Evolutionary conservation across 1,139 yeast species (phyloP).

Genomic region (Arxiozyma heterogenica): DNA sequence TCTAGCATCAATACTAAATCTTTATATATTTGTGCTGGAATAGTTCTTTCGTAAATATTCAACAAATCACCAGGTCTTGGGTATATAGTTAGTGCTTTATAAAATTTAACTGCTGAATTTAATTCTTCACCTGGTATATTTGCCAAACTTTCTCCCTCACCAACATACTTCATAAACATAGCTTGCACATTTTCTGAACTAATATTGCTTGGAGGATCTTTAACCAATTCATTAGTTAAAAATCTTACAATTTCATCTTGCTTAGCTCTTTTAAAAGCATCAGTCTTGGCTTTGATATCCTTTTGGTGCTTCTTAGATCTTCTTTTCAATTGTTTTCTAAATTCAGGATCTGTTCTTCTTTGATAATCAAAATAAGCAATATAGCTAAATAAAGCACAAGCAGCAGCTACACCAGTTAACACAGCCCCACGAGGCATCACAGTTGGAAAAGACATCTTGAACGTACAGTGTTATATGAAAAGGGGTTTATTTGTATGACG

Average conservation of each 20-base stretch:
- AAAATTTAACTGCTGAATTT: conserved; percentile 81
- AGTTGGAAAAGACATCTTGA: conserved; percentile 17
- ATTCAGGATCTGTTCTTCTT: conserved; percentile 74
- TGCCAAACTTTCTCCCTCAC: conserved; percentile 69
- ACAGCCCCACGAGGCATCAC: conserved; percentile 26
- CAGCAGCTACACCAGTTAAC: conserved; percentile 45
- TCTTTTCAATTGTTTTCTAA: conserved; percentile 67
- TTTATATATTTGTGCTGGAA: conserved; percentile 75
- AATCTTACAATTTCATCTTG: conserved; percentile 53
- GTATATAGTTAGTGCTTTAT: conserved; percentile 88
- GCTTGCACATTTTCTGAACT: conserved; percentile 44
- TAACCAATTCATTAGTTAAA: conserved; percentile 52
- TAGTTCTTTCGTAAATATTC: conserved; percentile 79
- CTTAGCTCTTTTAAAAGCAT: conserved; percentile 51
- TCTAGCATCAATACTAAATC: conserved; percentile 82
- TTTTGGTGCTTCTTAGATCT: conserved; percentile 52
- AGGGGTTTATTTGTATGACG: background rate
- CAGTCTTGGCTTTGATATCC: conserved; percentile 47
- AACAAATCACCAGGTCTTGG: conserved; percentile 91
- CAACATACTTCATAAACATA: conserved; percentile 75
- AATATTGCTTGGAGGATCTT: conserved; percentile 69
- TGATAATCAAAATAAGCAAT: conserved; percentile 84
- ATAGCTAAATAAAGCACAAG: conserved; percentile 57
- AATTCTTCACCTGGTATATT: conserved; percentile 49
- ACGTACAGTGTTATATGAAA: background rate